Percentiles rank a stretch among this genome's conserved stretches.
Conservation (phyloP, 371 early-diverging fungal species). For the Rhizopus arrhizus region DNA sequence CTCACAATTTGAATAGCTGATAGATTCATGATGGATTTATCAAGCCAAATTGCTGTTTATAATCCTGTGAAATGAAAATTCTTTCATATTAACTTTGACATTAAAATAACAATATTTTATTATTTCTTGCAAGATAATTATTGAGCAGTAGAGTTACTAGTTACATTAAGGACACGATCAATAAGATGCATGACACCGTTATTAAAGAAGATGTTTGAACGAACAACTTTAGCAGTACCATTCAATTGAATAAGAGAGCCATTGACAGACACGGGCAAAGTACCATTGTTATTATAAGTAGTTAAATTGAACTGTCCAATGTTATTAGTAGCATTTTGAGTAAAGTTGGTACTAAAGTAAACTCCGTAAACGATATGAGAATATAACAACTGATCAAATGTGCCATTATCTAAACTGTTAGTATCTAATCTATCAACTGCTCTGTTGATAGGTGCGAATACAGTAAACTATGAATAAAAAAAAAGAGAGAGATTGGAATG, state of each 20-base stretch:
- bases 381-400: constrained; percentile 24
- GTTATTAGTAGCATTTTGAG: constrained; percentile 18
- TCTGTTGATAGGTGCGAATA: constrained; percentile 39
- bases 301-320: constrained; percentile 15
- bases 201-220: constrained; percentile 41
- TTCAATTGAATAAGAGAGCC: constrained; percentile 28
- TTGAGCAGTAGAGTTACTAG: not conserved
- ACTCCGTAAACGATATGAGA: constrained; percentile 45
- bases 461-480: constrained; percentile 32
- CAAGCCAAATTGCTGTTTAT: too few relatives aligned
- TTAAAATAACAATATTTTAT: too few relatives aligned
- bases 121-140: too few relatives aligned
- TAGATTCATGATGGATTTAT: too few relatives aligned
- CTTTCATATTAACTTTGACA: too few relatives aligned
- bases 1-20: too few relatives aligned
- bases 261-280: constrained; percentile 21
- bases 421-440: constrained; percentile 22
- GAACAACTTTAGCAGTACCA: constrained; percentile 35
- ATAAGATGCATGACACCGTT: constrained; percentile 57
- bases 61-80: too few relatives aligned
- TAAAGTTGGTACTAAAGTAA: constrained; percentile 43
- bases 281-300: constrained; percentile 10
- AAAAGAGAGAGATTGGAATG: not conserved
- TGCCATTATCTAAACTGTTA: constrained; percentile 3
- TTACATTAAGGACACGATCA: constrained; percentile 26